Evolutionary conservation across 805 yeast species (phyloP).

Genomic region (Cyberlindnera mycetangii): DNA sequence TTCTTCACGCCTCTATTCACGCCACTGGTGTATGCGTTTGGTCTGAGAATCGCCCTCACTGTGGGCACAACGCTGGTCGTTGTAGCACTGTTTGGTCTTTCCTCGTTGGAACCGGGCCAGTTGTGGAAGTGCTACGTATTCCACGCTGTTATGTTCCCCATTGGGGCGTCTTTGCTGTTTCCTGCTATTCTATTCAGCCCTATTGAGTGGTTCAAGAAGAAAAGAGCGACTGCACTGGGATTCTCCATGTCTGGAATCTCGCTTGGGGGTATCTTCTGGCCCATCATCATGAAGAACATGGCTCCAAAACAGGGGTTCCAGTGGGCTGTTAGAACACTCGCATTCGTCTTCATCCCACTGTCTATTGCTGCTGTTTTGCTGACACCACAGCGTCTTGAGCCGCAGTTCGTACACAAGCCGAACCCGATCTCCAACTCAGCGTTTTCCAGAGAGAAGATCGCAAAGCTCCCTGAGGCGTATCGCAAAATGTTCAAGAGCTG

Average conservation of each 20-base stretch:
- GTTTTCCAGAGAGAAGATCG: slow-evolving; percentile 12
- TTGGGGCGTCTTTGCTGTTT: slow-evolving; percentile 42
- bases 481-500: slow-evolving; percentile 11
- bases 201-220: slow-evolving; percentile 69
- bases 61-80: slow-evolving; percentile 14
- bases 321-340: slow-evolving; percentile 22
- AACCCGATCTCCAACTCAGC: slow-evolving; percentile 21
- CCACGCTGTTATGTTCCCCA: slow-evolving; percentile 22
- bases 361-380: slow-evolving; percentile 11
- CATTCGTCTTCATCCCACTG: slow-evolving; percentile 22
- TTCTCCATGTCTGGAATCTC: slow-evolving; percentile 49
- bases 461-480: slow-evolving; percentile 13
- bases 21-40: slow-evolving; percentile 22
- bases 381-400: slow-evolving; percentile 19
- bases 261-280: slow-evolving; percentile 44
- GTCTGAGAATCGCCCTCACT: slow-evolving; percentile 13
- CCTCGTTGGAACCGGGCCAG: slow-evolving; percentile 14
- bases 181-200: slow-evolving; percentile 56
- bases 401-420: slow-evolving; percentile 9
- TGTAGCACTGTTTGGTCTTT: slow-evolving; percentile 19
- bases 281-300: slow-evolving; percentile 22
- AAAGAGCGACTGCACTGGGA: slow-evolving; percentile 53
- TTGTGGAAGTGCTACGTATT: slow-evolving; percentile 27
- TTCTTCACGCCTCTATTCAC: slow-evolving; percentile 15
- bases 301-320: slow-evolving; percentile 15